phyloP scores from a whole-genome alignment of 2,329 filamentous ascomycete genomes.

The Fusarium palustre region DNA sequence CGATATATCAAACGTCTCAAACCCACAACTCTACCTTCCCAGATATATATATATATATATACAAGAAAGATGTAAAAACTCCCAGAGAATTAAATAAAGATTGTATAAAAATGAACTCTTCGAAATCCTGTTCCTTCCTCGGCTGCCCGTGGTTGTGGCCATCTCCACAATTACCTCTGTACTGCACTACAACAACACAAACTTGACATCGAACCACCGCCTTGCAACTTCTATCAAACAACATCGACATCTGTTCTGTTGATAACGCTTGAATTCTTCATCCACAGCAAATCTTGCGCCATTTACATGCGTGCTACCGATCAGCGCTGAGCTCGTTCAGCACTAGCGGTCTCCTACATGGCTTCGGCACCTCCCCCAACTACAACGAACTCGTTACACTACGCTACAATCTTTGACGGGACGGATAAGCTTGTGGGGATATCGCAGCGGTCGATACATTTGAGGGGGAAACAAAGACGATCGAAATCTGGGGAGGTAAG shows the following conservation, averaged over 20 bases:
- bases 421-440: constrained; percentile 6
- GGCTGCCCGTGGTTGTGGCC: not conserved
- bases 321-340: not conserved
- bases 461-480: constrained; percentile 14
- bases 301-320: not conserved
- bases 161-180: constrained; percentile 5
- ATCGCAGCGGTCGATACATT: constrained; percentile 1
- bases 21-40: not conserved
- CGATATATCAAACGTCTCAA: not conserved
- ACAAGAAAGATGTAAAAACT: too few relatives aligned
- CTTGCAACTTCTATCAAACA: not conserved
- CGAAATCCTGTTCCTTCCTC: not conserved
- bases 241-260: not conserved
- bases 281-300: not conserved
- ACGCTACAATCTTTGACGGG: not conserved
- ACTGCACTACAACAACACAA: not conserved
- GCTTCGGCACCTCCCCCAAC: not conserved
- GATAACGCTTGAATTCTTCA: not conserved
- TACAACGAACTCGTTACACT: not conserved
- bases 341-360: not conserved
- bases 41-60: too few relatives aligned
- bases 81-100: not conserved
- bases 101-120: not conserved
- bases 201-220: not conserved
- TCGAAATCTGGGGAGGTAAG: not conserved